Conservation (phyloP, 179 eudicot genomes). For the Pouteria campechiana region DNA sequence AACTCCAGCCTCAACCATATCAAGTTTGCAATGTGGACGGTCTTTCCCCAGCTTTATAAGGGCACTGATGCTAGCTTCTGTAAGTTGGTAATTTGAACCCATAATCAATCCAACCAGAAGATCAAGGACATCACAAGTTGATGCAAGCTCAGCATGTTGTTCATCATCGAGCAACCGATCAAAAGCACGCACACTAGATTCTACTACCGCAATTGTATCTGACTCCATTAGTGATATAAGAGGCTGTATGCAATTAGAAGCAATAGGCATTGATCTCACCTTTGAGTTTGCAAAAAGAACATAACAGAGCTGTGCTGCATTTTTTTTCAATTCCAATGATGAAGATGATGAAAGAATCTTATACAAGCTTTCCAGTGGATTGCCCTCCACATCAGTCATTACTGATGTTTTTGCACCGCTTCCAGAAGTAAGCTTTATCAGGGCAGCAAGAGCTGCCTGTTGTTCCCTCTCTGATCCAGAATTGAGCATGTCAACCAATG, state of each 20-base stretch:
- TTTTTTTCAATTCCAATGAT: conserved; percentile 33
- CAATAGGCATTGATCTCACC: conserved; percentile 31
- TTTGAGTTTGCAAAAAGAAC: conserved; percentile 41
- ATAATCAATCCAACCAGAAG: conserved; percentile 56
- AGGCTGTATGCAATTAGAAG: conserved; percentile 42
- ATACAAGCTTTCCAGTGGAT: conserved; percentile 33
- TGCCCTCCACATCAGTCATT: conserved; percentile 32
- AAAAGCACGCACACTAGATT: conserved; percentile 53
- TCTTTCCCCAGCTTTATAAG: conserved; percentile 66
- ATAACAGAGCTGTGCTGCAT: conserved; percentile 49
- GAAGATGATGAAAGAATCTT: conserved; percentile 35
- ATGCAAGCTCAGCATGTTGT: conserved; percentile 27
- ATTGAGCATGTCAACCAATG: conserved; percentile 53
- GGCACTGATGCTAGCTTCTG: conserved; percentile 43
- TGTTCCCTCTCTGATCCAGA: conserved; percentile 42
- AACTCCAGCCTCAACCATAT: conserved; percentile 57
- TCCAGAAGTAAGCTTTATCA: conserved; percentile 38
- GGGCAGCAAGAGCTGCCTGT: conserved; percentile 40
- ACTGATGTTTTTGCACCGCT: conserved; percentile 25
- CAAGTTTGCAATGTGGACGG: conserved; percentile 49
- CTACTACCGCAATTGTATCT: conserved; percentile 26
- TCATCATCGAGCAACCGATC: conserved; percentile 53
- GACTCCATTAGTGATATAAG: conserved; percentile 47
- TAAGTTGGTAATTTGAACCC: conserved; percentile 47
- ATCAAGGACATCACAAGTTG: conserved; percentile 31